Evolutionary conservation across 2,329 filamentous ascomycete species (phyloP).

Genomic region (Zymoseptoria tritici): DNA sequence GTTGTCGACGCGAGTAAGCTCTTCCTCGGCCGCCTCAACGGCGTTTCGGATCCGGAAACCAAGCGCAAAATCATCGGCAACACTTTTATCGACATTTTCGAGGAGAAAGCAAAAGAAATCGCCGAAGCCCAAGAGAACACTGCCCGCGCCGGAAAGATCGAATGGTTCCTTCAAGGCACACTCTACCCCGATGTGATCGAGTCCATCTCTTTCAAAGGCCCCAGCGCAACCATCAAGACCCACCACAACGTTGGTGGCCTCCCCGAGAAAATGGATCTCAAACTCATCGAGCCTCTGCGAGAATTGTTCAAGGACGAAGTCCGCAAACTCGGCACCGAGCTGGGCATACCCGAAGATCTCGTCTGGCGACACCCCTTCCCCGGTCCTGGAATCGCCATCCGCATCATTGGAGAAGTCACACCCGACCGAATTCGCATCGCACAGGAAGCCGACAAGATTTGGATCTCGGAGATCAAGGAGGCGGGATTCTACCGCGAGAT

Average conservation of each 20-base stretch:
- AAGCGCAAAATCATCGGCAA: slow-evolving; percentile 88
- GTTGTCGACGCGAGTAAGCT: slow-evolving; percentile 71
- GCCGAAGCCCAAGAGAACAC: slow-evolving; percentile 63
- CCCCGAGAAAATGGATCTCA: slow-evolving; percentile 54
- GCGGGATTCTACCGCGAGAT: slow-evolving; percentile 68
- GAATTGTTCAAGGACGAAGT: slow-evolving; percentile 84
- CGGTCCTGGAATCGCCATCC: slow-evolving; percentile 66
- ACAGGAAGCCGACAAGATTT: slow-evolving; percentile 69
- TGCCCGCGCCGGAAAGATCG: slow-evolving; percentile 62
- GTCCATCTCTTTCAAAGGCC: slow-evolving; percentile 65
- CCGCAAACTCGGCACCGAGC: slow-evolving; percentile 57
- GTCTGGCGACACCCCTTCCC: slow-evolving; percentile 75
- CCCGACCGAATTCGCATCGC: slow-evolving; percentile 70
- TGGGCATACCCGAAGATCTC: slow-evolving; percentile 66
- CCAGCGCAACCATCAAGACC: slow-evolving; percentile 64
- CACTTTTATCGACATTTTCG: slow-evolving; percentile 76
- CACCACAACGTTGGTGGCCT: slow-evolving; percentile 68
- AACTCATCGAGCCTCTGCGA: slow-evolving; percentile 70
- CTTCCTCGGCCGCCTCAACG: slow-evolving; percentile 70
- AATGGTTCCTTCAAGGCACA: slow-evolving; percentile 83
- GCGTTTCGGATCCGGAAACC: slow-evolving; percentile 68
- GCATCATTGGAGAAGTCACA: slow-evolving; percentile 79
- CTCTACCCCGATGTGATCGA: slow-evolving; percentile 70
- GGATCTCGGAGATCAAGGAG: slow-evolving; percentile 65
- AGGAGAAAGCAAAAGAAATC: slow-evolving; percentile 68